Evolutionary conservation across 1,284 basidiomycete genomes (phyloP), one percentile per base, ranked within the genome.

Genomic region (Cryptococcus hybrid): DNA sequence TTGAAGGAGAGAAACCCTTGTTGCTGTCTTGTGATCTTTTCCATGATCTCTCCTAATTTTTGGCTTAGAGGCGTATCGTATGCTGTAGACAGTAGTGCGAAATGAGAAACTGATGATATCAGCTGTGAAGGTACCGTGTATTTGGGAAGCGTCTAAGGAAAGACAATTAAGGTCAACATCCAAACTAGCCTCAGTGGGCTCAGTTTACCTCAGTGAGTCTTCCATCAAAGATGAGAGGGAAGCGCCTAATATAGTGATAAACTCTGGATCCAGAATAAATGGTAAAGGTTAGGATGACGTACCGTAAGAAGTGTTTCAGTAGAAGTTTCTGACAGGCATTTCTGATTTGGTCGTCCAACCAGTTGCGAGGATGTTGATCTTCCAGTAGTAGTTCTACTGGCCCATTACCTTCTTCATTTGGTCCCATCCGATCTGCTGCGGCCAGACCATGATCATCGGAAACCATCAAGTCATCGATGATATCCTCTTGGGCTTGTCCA

Each of bases 251-350:
- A 8, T 5, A 30, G 12, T 18, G 6, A 35, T 7, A 30, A 47
- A 30, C 12, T 58, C 48, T 52, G 59, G 6, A 24, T 24, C 53
- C 34, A 4, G 12, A 13, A 30, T 3, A 7, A 12, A 36, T 24
- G 34, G 15, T 34, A 38, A 40, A 12, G 36, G 43, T 12, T 8
- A 48, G 35, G 2, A 3, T 1, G 9, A 40, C 57, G 48, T 36
- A 59, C 60, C 49, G 50, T 43, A 62, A 56, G 13, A 62, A 40
- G 9, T 62, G 54, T 3, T n/a, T 37, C 9, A 55, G 30, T 7
- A 60, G 5, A 18, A 60, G 30, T 30, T 46, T 46, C 6, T 51
- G 39, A 2, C 52, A 9, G 18, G 35, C 42, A 11, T 36, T 6
- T n/a, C 35, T 5, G 2, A 60, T 2, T 50, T 60, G 59, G 5